Conservation (phyloP, 805 yeast genomes). For the Grigorovia humatica region DNA sequence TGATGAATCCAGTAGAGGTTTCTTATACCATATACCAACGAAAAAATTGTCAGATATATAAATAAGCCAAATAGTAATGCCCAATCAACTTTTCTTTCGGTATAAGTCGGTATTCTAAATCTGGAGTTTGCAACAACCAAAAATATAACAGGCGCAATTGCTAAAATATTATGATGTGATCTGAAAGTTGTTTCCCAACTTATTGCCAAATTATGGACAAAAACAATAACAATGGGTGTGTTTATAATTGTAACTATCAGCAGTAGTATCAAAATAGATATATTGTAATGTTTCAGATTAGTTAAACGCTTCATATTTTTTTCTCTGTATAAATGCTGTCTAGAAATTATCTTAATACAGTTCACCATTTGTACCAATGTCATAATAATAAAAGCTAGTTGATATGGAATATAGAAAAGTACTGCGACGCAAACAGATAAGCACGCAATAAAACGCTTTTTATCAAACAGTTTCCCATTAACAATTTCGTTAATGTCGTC, state of each 20-base stretch:
- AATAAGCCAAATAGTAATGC: constrained; percentile 32
- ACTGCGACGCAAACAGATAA: constrained; percentile 36
- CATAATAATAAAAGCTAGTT: constrained; percentile 59
- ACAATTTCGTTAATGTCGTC: background rate
- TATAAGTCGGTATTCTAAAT: constrained; percentile 32
- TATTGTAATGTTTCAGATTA: constrained; percentile 45
- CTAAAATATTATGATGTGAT: constrained; percentile 74
- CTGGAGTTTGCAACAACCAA: constrained; percentile 48
- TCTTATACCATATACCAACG: constrained; percentile 64
- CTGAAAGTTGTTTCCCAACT: constrained; percentile 78
- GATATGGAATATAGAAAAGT: constrained; percentile 66
- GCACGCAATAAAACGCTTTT: constrained; percentile 28
- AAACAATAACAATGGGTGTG: constrained; percentile 68
- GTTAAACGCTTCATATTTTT: constrained; percentile 6
- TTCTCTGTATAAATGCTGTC: constrained; percentile 1
- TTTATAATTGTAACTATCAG: constrained; percentile 72
- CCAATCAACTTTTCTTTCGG: constrained; percentile 19
- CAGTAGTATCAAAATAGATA: constrained; percentile 57
- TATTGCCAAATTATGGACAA: constrained; percentile 66
- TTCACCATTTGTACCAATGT: constrained; percentile 48
- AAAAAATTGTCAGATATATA: constrained; percentile 46
- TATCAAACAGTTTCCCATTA: constrained; percentile 6
- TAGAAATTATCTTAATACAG: constrained; percentile 31
- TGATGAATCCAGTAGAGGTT: constrained; percentile 82
- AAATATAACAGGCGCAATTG: constrained; percentile 62